Evolutionary conservation across 495 filamentous ascomycete species (phyloP).

Genomic region (Penicillium simplicissimum): DNA sequence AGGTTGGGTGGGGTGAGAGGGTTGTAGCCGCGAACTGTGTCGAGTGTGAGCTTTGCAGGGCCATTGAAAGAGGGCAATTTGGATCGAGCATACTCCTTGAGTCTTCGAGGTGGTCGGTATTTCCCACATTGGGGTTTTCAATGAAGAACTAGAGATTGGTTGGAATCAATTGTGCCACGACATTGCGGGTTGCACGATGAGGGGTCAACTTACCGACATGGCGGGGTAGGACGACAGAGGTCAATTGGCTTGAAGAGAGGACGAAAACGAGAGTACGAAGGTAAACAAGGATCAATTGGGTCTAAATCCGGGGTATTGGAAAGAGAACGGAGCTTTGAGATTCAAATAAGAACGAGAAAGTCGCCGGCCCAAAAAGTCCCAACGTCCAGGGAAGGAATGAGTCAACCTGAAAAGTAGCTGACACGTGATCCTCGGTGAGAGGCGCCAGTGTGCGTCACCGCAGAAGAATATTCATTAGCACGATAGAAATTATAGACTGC

Average conservation of each 20-base stretch:
- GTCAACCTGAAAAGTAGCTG: slow-evolving; percentile 19
- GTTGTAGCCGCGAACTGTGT: slow-evolving; percentile 82
- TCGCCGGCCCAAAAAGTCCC: not conserved
- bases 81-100: slow-evolving; percentile 71
- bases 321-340: slow-evolving; percentile 3
- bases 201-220: slow-evolving; percentile 47
- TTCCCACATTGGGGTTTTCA: slow-evolving; percentile 85
- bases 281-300: slow-evolving; percentile 3
- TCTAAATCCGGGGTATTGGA: slow-evolving; percentile 2
- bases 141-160: slow-evolving; percentile 69
- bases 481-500: not conserved
- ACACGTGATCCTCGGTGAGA: slow-evolving; percentile 27
- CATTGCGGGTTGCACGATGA: slow-evolving; percentile 11
- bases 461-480: not conserved
- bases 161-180: slow-evolving; percentile 10
- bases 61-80: not conserved
- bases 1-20: slow-evolving; percentile 91
- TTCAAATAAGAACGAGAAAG: slow-evolving; percentile 13
- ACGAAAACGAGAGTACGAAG: not conserved
- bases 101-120: slow-evolving; percentile 78
- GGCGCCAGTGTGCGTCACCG: slow-evolving; percentile 23
- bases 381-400: slow-evolving; percentile 18
- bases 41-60: slow-evolving; percentile 9
- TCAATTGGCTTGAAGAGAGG: not conserved
- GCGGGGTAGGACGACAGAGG: slow-evolving; percentile 22